Percentiles rank a stretch among this genome's conserved stretches.
phyloP scores from a whole-genome alignment of 1,139 yeast genomes.

The Yamadazyma membranifaciens region DNA sequence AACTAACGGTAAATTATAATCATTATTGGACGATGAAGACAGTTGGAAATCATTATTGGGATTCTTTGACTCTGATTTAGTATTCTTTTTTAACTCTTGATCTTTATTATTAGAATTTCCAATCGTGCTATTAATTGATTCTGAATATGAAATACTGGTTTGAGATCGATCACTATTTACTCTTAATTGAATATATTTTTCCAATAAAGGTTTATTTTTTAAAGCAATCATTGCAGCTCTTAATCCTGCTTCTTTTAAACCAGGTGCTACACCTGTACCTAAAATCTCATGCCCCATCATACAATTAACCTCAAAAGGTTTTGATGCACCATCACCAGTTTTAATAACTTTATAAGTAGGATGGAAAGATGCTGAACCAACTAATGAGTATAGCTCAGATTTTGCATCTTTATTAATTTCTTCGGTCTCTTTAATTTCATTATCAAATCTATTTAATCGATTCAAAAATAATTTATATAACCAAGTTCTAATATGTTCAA shows the following conservation, averaged over 20 bases:
- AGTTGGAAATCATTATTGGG: not conserved
- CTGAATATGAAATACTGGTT: not conserved
- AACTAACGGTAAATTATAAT: constrained; percentile 24
- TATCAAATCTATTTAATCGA: constrained; percentile 26
- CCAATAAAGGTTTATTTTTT: constrained; percentile 55
- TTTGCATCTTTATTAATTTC: constrained; percentile 64
- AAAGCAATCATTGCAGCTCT: constrained; percentile 74
- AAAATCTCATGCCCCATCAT: constrained; percentile 53
- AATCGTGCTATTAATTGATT: not conserved
- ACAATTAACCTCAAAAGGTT: constrained; percentile 63
- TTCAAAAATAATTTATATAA: constrained; percentile 47
- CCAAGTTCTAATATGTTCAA: constrained; percentile 59
- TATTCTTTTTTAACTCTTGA: not conserved
- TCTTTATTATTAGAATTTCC: not conserved
- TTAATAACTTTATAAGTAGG: constrained; percentile 61
- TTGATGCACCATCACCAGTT: constrained; percentile 52
- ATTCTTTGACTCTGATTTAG: not conserved
- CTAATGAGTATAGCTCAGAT: constrained; percentile 69
- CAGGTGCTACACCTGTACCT: constrained; percentile 63
- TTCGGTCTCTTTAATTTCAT: constrained; percentile 26
- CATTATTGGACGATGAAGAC: not conserved
- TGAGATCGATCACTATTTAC: constrained; percentile 27
- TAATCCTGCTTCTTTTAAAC: constrained; percentile 64
- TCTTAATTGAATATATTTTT: constrained; percentile 60
- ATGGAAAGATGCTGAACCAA: constrained; percentile 71